These are phyloP conservation scores for Tetrahymena thermophila DNA, from an alignment of 73 alveolate species.

Conservation along the genomic window DNA sequence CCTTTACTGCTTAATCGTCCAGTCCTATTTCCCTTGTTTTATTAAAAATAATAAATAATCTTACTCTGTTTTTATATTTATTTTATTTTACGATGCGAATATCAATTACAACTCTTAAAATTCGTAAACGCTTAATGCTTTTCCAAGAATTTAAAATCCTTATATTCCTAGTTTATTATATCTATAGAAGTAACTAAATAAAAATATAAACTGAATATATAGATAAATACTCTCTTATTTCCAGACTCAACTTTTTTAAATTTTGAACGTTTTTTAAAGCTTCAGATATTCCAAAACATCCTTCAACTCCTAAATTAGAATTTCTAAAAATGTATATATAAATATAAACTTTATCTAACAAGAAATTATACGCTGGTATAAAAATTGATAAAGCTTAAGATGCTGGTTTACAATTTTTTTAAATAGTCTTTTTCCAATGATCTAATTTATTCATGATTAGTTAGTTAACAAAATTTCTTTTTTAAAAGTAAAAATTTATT, in stretches of 20 bases:
- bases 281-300: background rate
- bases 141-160: background rate
- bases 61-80: background rate
- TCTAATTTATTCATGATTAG: background rate
- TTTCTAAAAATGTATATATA: background rate
- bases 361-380: background rate
- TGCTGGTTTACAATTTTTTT: background rate
- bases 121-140: background rate
- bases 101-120: background rate
- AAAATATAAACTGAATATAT: too few relatives aligned
- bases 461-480: too few relatives aligned
- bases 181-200: background rate
- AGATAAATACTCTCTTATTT: background rate
- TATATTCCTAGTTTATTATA: background rate
- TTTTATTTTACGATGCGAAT: background rate
- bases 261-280: background rate
- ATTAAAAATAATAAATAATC: background rate
- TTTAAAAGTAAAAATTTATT: too few relatives aligned
- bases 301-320: background rate
- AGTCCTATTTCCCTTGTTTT: background rate
- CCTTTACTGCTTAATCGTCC: background rate
- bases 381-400: background rate
- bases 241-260: background rate
- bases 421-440: background rate
- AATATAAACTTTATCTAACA: too few relatives aligned